A percentile compares a stretch with the other conserved stretches of the same genome.
These are phyloP conservation scores for Aspergillus leporis DNA, from an alignment of 495 filamentous ascomycete species.

Conservation along the genomic window DNA sequence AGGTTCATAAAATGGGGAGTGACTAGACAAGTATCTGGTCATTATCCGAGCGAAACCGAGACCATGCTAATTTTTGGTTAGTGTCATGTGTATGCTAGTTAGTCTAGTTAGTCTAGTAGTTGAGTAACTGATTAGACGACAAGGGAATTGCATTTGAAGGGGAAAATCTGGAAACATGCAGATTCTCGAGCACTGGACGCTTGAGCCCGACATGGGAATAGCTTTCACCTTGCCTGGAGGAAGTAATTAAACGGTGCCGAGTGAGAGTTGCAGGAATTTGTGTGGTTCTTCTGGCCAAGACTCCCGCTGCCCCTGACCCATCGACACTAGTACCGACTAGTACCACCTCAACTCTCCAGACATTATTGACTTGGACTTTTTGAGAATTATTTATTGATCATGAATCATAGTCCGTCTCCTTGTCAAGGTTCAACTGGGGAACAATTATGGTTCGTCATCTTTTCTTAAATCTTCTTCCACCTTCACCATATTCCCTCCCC, in stretches of 20 bases:
- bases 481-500: no score
- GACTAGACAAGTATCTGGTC: no score
- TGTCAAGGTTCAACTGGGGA: no score
- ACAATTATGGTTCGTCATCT: background rate
- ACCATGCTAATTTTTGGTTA: no score
- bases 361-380: background rate
- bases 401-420: no score
- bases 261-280: background rate
- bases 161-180: conserved; percentile 12
- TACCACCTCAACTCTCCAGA: background rate
- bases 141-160: background rate
- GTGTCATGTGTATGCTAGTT: no score
- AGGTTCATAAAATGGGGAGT: no score
- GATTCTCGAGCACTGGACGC: conserved; percentile 15
- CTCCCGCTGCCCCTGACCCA: conserved; percentile 17
- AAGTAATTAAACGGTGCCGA: background rate
- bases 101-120: no score
- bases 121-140: no score
- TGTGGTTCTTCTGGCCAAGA: conserved; percentile 5
- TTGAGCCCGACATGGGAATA: background rate
- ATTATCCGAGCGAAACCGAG: no score
- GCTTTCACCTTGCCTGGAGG: background rate
- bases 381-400: background rate
- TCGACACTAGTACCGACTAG: conserved; percentile 4
- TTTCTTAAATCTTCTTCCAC: background rate